phyloP scores from a whole-genome alignment of 78 protist genomes.

The Planoprotostelium fungivorum region DNA sequence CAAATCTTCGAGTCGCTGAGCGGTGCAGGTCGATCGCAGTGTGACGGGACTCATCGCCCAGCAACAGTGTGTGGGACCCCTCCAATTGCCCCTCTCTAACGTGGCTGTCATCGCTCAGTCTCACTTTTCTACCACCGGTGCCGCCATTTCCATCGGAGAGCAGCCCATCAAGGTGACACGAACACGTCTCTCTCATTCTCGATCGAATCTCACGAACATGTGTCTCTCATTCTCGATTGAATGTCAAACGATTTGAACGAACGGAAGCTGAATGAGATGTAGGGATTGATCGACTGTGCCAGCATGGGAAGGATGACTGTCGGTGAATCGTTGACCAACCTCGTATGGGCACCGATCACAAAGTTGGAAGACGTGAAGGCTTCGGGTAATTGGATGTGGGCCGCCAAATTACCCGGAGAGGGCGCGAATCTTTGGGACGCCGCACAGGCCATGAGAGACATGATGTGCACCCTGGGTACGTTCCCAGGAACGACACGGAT shows the following conservation, averaged over 20 bases:
- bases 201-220: not conserved
- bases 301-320: slow-evolving; percentile 84
- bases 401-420: slow-evolving; percentile 81
- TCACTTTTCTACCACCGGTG: slow-evolving; percentile 41
- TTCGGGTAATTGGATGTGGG: slow-evolving; percentile 95
- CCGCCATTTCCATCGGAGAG: slow-evolving; percentile 72
- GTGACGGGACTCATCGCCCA: slow-evolving; percentile 91
- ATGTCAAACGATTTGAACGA: slow-evolving; percentile 1
- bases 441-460: slow-evolving; percentile 70
- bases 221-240: not conserved
- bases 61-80: slow-evolving; percentile 90
- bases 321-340: slow-evolving; percentile 86
- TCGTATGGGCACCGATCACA: slow-evolving; percentile 58
- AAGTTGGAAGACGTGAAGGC: slow-evolving; percentile 49
- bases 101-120: slow-evolving; percentile 68
- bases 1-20: not conserved
- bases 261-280: slow-evolving; percentile 41
- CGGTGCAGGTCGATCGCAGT: slow-evolving; percentile 66
- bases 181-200: too few species aligned
- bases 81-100: slow-evolving; percentile 82
- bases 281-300: slow-evolving; percentile 66
- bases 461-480: slow-evolving; percentile 52
- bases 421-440: slow-evolving; percentile 85
- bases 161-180: slow-evolving; percentile 85
- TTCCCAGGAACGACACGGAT: too few species aligned